Conservation (phyloP, 441 rosid genomes). For the Populus hybrid region DNA sequence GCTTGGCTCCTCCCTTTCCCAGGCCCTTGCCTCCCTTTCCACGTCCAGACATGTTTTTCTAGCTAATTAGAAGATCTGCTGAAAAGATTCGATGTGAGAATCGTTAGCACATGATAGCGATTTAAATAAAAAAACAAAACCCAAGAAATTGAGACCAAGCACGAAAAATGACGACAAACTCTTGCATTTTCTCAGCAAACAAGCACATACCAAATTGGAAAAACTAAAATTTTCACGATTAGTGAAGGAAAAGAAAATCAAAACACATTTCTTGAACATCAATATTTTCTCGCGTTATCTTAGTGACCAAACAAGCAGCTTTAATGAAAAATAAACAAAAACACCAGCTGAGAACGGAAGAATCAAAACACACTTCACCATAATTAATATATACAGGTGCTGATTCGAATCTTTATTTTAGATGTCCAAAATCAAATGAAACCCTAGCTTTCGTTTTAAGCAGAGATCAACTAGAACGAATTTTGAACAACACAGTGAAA, state of each 20-base stretch:
- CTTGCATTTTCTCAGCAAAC: not conserved
- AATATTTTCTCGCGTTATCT: not conserved
- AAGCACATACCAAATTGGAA: not conserved
- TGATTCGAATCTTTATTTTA: not conserved
- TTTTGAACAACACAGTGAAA: not conserved
- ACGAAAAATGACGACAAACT: not conserved
- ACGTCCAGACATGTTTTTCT: not conserved
- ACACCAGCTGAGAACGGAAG: not conserved
- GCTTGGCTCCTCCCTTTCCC: not conserved
- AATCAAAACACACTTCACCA: not conserved
- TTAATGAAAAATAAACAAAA: too few relatives aligned
- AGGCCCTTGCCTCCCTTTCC: conserved; percentile 1
- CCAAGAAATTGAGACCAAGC: not conserved
- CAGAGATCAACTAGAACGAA: not conserved
- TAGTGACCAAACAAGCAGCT: not conserved
- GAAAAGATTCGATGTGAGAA: not conserved
- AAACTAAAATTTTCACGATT: not conserved
- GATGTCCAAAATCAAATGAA: not conserved
- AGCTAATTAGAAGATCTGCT: not conserved
- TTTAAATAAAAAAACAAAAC: not conserved
- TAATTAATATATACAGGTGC: not conserved
- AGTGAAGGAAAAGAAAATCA: not conserved
- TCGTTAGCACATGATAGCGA: not conserved
- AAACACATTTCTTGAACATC: not conserved
- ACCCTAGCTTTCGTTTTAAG: not conserved